phyloP scores from a whole-genome alignment of 2,329 filamentous ascomycete genomes.

The Xylariaceae sp. region DNA sequence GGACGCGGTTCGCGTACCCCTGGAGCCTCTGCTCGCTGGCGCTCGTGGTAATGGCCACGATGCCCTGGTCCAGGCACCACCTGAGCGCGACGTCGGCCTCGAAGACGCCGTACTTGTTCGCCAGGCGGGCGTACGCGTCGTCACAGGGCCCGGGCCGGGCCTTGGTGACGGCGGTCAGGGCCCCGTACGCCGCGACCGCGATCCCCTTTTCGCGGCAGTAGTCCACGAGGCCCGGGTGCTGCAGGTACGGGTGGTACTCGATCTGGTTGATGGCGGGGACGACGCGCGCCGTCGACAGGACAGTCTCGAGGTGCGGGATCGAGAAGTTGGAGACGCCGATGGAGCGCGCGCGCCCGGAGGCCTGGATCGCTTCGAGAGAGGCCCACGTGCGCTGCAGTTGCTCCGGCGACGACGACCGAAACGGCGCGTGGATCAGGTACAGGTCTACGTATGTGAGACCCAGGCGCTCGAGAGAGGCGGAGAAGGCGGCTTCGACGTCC shows the following conservation, averaged over 20 bases:
- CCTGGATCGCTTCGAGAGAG: conserved; percentile 60
- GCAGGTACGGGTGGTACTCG: conserved; percentile 72
- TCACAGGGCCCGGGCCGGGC: conserved; percentile 51
- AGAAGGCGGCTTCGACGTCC: conserved; percentile 47
- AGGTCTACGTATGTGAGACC: conserved; percentile 66
- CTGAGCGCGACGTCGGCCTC: conserved; percentile 52
- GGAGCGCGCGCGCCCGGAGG: conserved; percentile 57
- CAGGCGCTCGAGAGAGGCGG: conserved; percentile 59
- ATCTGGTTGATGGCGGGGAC: conserved; percentile 72
- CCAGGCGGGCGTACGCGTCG: conserved; percentile 43
- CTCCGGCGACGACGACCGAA: conserved; percentile 41
- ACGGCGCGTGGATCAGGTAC: conserved; percentile 59
- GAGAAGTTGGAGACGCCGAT: conserved; percentile 78
- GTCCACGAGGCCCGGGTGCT: conserved; percentile 54
- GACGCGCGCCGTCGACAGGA: conserved; percentile 55
- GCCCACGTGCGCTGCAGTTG: conserved; percentile 56
- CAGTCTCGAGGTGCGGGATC: conserved; percentile 47
- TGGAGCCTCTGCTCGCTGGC: conserved; percentile 52
- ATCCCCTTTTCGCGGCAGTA: conserved; percentile 56
- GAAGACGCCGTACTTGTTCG: conserved; percentile 53
- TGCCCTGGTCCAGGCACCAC: conserved; percentile 56
- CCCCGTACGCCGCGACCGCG: conserved; percentile 49
- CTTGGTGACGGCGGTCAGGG: conserved; percentile 42
- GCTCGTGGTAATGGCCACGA: conserved; percentile 56
- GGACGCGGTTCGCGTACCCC: conserved; percentile 46